Conservation (phyloP, 1,284 basidiomycete genomes). For the Prillingera fragicola region DNA sequence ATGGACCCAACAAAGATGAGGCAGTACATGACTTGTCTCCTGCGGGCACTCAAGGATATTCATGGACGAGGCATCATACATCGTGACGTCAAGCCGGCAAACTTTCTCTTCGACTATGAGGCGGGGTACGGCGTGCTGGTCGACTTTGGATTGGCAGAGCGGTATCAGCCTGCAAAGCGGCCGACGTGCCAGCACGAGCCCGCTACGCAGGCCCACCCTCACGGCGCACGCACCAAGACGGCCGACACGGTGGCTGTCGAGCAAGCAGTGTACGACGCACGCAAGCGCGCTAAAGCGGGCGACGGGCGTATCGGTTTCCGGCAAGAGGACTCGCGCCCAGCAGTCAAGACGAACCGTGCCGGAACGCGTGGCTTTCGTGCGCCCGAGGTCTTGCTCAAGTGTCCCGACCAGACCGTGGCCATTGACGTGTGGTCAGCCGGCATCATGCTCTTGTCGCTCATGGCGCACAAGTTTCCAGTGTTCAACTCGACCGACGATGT, state of each 20-base stretch:
- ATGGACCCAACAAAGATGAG: slow-evolving; percentile 56
- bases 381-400: slow-evolving; percentile 94
- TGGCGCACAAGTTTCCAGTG: slow-evolving; percentile 86
- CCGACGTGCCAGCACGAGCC: slow-evolving; percentile 66
- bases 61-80: slow-evolving; percentile 88
- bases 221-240: slow-evolving; percentile 53
- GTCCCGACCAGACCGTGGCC: slow-evolving; percentile 86
- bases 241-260: slow-evolving; percentile 39
- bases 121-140: slow-evolving; percentile 81
- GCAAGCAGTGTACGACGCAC: slow-evolving; percentile 58
- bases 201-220: slow-evolving; percentile 58
- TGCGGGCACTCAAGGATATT: slow-evolving; percentile 82
- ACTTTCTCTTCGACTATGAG: slow-evolving; percentile 88
- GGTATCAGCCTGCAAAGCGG: slow-evolving; percentile 44
- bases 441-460: slow-evolving; percentile 84
- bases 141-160: slow-evolving; percentile 89
- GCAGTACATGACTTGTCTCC: slow-evolving; percentile 83
- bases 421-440: slow-evolving; percentile 97
- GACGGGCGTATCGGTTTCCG: slow-evolving; percentile 47
- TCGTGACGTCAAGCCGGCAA: slow-evolving; percentile 97
- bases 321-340: slow-evolving; percentile 54
- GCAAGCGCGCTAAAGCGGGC: slow-evolving; percentile 51
- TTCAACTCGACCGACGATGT: slow-evolving; percentile 93
- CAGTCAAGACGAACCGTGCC: slow-evolving; percentile 90
- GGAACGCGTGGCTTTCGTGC: slow-evolving; percentile 96